A percentile compares a stretch with the other conserved stretches of the same genome.
phyloP scores from a whole-genome alignment of 805 yeast genomes.

The Saccharomycopsis babjevae region DNA sequence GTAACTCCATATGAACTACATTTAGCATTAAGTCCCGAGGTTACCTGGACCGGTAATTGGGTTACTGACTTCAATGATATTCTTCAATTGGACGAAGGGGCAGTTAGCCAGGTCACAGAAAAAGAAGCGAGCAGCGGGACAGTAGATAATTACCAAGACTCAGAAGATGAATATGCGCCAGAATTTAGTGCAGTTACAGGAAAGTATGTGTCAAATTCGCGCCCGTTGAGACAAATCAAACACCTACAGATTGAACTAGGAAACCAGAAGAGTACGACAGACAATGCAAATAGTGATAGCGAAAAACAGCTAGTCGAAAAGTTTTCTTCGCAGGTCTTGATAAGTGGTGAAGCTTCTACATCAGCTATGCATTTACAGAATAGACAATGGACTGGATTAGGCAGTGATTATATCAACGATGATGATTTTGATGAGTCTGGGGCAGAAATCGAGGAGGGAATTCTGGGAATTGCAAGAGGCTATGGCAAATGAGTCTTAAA shows the following conservation, averaged over 20 bases:
- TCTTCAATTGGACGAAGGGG: constrained; percentile 28
- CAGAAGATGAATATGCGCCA: constrained; percentile 53
- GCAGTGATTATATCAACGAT: constrained; percentile 57
- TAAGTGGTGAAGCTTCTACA: constrained; percentile 77
- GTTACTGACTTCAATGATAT: constrained; percentile 64
- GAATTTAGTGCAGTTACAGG: constrained; percentile 88
- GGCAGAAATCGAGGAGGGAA: constrained; percentile 73
- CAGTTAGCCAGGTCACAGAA: constrained; percentile 25
- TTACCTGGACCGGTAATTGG: constrained; percentile 94
- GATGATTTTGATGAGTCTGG: constrained; percentile 47
- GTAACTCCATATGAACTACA: constrained; percentile 88
- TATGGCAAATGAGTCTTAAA: constrained; percentile 32
- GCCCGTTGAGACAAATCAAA: constrained; percentile 61
- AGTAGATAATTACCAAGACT: constrained; percentile 21
- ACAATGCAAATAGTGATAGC: constrained; percentile 20
- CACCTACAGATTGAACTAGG: constrained; percentile 51
- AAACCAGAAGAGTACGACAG: constrained; percentile 13
- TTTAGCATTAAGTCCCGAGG: constrained; percentile 64
- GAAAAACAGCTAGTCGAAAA: constrained; percentile 41
- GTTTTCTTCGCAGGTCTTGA: constrained; percentile 48
- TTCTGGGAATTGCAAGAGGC: constrained; percentile 83
- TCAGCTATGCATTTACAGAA: constrained; percentile 69
- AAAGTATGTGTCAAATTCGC: constrained; percentile 49
- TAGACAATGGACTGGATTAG: constrained; percentile 82
- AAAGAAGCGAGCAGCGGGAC: constrained; percentile 21